A percentile compares a stretch with the other conserved stretches of the same genome.
phyloP scores from a whole-genome alignment of 1,284 basidiomycete species.

The Puccinia horiana region DNA sequence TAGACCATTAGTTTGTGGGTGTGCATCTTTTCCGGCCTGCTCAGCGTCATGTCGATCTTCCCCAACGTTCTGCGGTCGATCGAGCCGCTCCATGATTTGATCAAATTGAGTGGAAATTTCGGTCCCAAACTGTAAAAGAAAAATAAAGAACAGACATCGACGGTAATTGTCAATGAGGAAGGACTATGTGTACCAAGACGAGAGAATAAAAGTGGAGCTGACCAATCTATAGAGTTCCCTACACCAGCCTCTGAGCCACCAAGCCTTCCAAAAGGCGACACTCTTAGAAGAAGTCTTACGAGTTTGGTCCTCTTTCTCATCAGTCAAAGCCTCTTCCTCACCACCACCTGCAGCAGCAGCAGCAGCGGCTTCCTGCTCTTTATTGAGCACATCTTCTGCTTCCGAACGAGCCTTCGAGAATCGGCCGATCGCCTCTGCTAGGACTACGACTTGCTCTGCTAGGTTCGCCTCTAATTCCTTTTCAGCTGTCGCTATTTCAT shows the following conservation, averaged over 20 bases:
- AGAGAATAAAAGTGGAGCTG: constrained; percentile 56
- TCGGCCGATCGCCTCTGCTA: constrained; percentile 20
- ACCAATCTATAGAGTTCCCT: constrained; percentile 78
- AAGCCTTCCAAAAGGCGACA: constrained; percentile 66
- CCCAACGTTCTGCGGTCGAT: not conserved
- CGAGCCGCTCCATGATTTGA: constrained; percentile 5
- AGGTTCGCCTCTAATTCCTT: constrained; percentile 19
- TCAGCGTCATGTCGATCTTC: not conserved
- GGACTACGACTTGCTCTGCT: constrained; percentile 32
- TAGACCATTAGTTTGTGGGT: not conserved
- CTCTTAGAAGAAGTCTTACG: constrained; percentile 58
- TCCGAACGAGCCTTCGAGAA: constrained; percentile 14
- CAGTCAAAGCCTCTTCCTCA: constrained; percentile 68
- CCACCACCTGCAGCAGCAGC: too few relatives aligned
- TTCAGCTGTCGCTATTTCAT: constrained; percentile 16
- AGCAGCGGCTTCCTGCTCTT: constrained; percentile 61
- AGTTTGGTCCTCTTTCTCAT: constrained; percentile 67
- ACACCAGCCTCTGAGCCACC: constrained; percentile 85
- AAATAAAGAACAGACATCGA: not conserved
- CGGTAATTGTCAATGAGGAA: not conserved
- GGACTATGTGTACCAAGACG: not conserved
- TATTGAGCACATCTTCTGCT: constrained; percentile 5
- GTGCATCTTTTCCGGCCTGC: not conserved
- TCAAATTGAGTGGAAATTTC: constrained; percentile 34
- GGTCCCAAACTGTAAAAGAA: constrained; percentile 15